Evolutionary conservation across 495 filamentous ascomycete species (phyloP), one percentile per base, ranked within the genome.

Genomic region (Talaromyces wortmannii): DNA sequence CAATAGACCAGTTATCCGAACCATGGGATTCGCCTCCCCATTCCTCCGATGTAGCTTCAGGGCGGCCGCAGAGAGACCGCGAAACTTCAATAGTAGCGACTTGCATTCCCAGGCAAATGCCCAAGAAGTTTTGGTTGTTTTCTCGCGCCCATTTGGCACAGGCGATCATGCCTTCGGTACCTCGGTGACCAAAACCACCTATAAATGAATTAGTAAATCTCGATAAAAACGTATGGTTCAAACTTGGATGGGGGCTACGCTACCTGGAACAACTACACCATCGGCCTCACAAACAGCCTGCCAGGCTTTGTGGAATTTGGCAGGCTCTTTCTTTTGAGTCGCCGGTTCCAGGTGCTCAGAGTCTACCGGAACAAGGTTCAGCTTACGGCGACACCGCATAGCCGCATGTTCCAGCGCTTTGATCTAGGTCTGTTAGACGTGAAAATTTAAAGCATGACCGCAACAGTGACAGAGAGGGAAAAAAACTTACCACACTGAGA

Each of bases 101-200:
- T 64, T 94, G 89, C 80, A 94, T 86, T 16, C 89, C 90, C n/a
- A 94, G 78, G 67, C 90, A 94, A 51, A 94, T 85, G 33, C 90
- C 89, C 5, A 92, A 67, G 83, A 91, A 29, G 89, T 23, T 23
- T 23, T 23, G 89, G 2, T 72, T 76, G 23, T 82, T 81, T 52
- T 83, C 78, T 7, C 90, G 81, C 8, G 89, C 87, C 83, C 83
- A 91, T 53, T 81, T 82, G n/a, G 85, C 83, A 0, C 84, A 88
- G 42, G 74, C 64, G 57, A 92, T 83, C 88, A 92, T 94, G 42
- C 89, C 90, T 58, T 86, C 82, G 0, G 78, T 85, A 18, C 88
- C 90, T 57, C 89, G 73, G 33, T 69, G 55, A 8, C 88, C 89
- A 61, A 92, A 94, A 2, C 89, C 89, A 6, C 45, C 36, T 40